Percentiles rank a stretch among this genome's conserved stretches.
Conservation (phyloP, 345 rosid species). For the Ailanthus altissimus region DNA sequence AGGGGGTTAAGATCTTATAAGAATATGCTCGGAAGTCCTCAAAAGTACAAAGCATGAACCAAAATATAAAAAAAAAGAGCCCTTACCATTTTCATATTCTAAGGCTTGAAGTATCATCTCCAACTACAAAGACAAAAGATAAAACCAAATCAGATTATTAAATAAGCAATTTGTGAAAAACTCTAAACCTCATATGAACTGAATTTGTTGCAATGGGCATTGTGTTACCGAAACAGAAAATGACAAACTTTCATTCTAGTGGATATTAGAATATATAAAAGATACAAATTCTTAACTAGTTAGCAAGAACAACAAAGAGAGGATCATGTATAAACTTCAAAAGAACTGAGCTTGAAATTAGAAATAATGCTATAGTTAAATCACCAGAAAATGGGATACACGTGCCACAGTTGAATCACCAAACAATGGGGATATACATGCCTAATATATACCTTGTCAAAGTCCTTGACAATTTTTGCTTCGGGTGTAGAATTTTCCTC, state of each 20-base stretch:
- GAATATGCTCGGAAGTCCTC: neutral
- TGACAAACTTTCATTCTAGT: neutral
- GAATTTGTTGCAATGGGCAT: neutral
- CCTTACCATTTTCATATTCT: constrained; percentile 86
- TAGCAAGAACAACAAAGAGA: neutral
- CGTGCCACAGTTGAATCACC: neutral
- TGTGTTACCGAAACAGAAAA: neutral
- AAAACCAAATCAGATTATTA: constrained; percentile 22
- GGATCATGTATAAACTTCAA: neutral
- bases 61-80: neutral
- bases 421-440: neutral
- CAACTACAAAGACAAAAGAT: constrained; percentile 38
- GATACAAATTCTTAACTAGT: constrained; percentile 2
- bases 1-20: neutral
- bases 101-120: constrained; percentile 99
- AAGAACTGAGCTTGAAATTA: neutral
- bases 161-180: neutral
- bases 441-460: constrained; percentile 62
- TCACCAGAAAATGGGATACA: neutral
- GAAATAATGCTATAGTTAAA: neutral
- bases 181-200: neutral
- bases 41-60: neutral
- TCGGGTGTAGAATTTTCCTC: constrained; percentile 88
- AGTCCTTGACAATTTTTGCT: constrained; percentile 94
- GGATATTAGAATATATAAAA: neutral